Conservation (phyloP, 805 yeast species). For the Kuraishia molischiana region DNA sequence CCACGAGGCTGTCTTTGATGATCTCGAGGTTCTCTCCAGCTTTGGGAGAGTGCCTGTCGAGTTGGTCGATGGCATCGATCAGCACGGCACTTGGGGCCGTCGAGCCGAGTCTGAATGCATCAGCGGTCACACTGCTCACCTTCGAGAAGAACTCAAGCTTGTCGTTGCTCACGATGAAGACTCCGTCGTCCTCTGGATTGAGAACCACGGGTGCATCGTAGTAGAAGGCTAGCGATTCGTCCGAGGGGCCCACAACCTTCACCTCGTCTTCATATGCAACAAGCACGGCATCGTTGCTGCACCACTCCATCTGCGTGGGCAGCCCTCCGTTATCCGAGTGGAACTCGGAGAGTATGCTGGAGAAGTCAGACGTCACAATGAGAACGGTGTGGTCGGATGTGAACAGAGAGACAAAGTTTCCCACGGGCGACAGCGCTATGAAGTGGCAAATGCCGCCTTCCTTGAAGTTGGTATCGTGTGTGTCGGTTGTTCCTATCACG, state of each 20-base stretch:
- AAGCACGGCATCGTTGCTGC: slow-evolving; percentile 76
- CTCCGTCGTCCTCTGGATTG: slow-evolving; percentile 56
- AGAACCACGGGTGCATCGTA: slow-evolving; percentile 31
- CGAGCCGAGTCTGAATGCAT: slow-evolving; percentile 76
- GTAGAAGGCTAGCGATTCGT: slow-evolving; percentile 44
- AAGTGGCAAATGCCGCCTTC: slow-evolving; percentile 9
- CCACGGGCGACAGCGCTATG: slow-evolving; percentile 35
- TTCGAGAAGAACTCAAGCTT: slow-evolving; percentile 53
- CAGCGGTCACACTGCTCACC: slow-evolving; percentile 47
- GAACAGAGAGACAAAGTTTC: slow-evolving; percentile 39
- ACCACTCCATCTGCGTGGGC: slow-evolving; percentile 60
- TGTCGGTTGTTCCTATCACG: slow-evolving; percentile 2
- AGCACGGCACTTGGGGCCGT: slow-evolving; percentile 74
- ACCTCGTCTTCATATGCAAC: slow-evolving; percentile 51
- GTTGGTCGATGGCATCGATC: slow-evolving; percentile 64
- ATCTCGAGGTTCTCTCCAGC: slow-evolving; percentile 68
- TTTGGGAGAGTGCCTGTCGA: slow-evolving; percentile 62
- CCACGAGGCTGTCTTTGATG: slow-evolving; percentile 34
- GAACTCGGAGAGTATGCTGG: slow-evolving; percentile 32
- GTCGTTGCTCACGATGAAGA: slow-evolving; percentile 50
- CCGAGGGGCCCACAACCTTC: slow-evolving; percentile 63
- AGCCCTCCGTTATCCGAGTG: slow-evolving; percentile 21
- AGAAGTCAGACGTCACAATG: slow-evolving; percentile 39
- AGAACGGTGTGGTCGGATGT: slow-evolving; percentile 28
- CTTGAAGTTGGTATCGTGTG: slow-evolving; percentile 5